Evolutionary conservation across 306 rosid genomes (phyloP).

Genomic region (Vigna reflexopilosa): DNA sequence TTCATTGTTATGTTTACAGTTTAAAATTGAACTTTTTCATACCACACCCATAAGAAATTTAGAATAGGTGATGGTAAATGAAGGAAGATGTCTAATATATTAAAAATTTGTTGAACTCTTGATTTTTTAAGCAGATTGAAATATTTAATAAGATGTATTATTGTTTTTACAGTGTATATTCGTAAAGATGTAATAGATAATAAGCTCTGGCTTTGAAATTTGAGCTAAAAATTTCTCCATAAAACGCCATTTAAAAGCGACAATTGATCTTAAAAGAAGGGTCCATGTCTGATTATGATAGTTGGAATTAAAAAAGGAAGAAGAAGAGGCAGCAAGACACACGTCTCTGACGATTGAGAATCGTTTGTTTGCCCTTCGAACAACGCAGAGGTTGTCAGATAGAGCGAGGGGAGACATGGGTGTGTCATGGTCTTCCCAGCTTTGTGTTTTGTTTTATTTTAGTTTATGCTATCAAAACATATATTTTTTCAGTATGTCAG

Average conservation of each 20-base stretch:
- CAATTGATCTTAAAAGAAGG: background rate
- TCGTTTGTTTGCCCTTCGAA: constrained; percentile 6
- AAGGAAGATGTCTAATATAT: background rate
- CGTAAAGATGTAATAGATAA: background rate
- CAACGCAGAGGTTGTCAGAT: constrained; percentile 12
- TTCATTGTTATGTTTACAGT: no score
- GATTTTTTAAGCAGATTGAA: background rate
- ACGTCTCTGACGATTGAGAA: background rate
- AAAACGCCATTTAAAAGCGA: background rate
- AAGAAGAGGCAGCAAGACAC: background rate
- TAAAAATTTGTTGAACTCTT: background rate
- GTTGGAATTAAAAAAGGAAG: background rate
- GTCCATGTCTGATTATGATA: background rate
- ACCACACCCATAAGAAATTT: background rate
- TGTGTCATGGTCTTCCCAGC: constrained; percentile 16
- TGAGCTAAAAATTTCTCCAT: background rate
- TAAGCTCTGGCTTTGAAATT: background rate
- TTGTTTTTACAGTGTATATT: background rate
- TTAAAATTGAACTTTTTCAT: background rate
- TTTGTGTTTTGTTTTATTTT: background rate
- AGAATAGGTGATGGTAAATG: background rate
- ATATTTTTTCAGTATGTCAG: background rate
- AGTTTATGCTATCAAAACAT: background rate
- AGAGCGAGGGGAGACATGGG: background rate
- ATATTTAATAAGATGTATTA: background rate